phyloP scores from a whole-genome alignment of 305 asterid genomes.

The Rubia peregrina region DNA sequence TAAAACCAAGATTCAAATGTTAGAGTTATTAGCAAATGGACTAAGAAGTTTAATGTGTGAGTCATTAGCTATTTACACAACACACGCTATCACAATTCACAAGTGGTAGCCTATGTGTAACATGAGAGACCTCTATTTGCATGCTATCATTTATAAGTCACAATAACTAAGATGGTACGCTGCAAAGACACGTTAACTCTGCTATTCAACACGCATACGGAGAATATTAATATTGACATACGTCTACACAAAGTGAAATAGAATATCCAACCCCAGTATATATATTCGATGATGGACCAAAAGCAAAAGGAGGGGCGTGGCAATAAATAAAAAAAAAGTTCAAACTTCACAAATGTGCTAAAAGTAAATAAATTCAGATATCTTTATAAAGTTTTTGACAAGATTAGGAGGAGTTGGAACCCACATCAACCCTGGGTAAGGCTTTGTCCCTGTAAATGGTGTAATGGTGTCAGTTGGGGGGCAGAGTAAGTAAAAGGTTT shows the following conservation, averaged over 20 bases:
- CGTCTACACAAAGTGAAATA: too few relatives aligned
- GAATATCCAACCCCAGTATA: background rate
- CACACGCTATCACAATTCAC: background rate
- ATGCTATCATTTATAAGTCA: too few relatives aligned
- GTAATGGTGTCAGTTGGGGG: background rate
- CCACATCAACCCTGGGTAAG: background rate
- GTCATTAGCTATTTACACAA: background rate
- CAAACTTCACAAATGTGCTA: background rate
- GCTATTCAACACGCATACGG: too few relatives aligned
- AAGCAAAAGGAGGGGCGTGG: background rate
- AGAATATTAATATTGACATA: too few relatives aligned
- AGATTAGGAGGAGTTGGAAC: background rate
- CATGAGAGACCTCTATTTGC: too few relatives aligned
- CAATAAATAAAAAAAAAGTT: background rate
- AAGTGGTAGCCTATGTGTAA: background rate
- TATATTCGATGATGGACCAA: background rate
- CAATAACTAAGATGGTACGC: too few relatives aligned
- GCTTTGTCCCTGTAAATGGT: background rate
- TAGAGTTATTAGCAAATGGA: background rate
- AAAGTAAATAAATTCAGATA: too few relatives aligned
- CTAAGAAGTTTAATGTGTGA: background rate
- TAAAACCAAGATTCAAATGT: background rate
- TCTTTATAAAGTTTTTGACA: background rate
- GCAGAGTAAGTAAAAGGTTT: background rate
- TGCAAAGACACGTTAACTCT: too few relatives aligned